Percentiles rank a stretch among this genome's conserved stretches.
phyloP scores from a whole-genome alignment of 1,139 yeast genomes.

The Kodamaea sp. region DNA sequence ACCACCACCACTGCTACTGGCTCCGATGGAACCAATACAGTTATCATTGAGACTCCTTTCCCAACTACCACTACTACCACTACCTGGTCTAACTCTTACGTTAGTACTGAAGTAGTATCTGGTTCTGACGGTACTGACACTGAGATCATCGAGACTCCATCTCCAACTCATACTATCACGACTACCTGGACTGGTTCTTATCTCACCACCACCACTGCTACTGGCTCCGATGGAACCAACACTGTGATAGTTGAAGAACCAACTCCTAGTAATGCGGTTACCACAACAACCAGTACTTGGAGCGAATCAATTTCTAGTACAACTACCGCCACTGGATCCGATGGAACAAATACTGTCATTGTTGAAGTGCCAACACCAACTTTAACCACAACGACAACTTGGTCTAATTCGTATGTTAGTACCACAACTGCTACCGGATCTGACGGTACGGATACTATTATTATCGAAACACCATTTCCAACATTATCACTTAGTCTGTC shows the following conservation, averaged over 20 bases:
- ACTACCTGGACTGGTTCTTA: slow-evolving; percentile 12
- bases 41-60: slow-evolving; percentile 19
- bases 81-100: slow-evolving; percentile 1
- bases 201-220: slow-evolving; percentile 9
- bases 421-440: slow-evolving; percentile 13
- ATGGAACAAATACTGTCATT: slow-evolving; percentile 18
- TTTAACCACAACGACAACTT: slow-evolving; percentile 12
- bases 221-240: slow-evolving; percentile 16
- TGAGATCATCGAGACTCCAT: slow-evolving; percentile 19
- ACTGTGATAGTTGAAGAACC: slow-evolving; percentile 22
- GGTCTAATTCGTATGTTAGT: slow-evolving; percentile 10
- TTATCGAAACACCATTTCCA: slow-evolving; percentile 18
- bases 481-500: too few relatives aligned
- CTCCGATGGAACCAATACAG: slow-evolving; percentile 18
- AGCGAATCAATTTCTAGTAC: slow-evolving; percentile 4
- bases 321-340: slow-evolving; percentile 11
- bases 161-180: slow-evolving; percentile 14
- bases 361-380: slow-evolving; percentile 22
- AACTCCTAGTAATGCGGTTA: slow-evolving; percentile 9
- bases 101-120: slow-evolving; percentile 10
- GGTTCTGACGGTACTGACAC: slow-evolving; percentile 18
- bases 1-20: slow-evolving; percentile 11
- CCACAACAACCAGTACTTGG: slow-evolving; percentile 5
- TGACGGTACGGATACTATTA: slow-evolving; percentile 16
- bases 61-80: slow-evolving; percentile 5